A percentile compares a stretch with the other conserved stretches of the same genome.
phyloP scores from a whole-genome alignment of 164 flowering plant genomes.

The Vitis amurensis region DNA sequence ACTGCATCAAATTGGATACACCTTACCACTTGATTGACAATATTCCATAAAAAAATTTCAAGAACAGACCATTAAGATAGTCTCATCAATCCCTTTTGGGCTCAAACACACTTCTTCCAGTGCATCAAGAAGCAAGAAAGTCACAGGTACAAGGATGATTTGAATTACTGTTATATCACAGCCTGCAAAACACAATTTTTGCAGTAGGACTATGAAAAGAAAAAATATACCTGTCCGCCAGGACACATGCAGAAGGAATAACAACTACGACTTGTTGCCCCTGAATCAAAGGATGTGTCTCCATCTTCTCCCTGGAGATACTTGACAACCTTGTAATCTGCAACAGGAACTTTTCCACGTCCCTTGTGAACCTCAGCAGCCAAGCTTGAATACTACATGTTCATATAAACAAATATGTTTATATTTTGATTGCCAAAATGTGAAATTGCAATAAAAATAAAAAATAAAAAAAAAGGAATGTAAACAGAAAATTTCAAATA shows the following conservation, averaged over 20 bases:
- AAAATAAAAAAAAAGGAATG: background rate
- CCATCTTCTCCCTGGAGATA: constrained; percentile 45
- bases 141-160: background rate
- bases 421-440: background rate
- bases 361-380: constrained; percentile 72
- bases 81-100: no score
- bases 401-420: background rate
- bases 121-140: background rate
- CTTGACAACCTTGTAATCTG: constrained; percentile 88
- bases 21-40: no score
- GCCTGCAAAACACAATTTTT: background rate
- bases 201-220: background rate
- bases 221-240: constrained; percentile 85
- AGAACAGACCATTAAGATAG: no score
- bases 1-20: no score
- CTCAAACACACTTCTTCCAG: background rate
- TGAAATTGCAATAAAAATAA: background rate
- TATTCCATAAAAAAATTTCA: no score
- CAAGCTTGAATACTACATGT: constrained; percentile 69
- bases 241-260: constrained; percentile 99
- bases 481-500: no score
- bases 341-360: constrained; percentile 96
- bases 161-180: background rate
- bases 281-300: constrained; percentile 20
- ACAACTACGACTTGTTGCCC: constrained; percentile 58